phyloP scores from a whole-genome alignment of 1,284 basidiomycete species.

The Coniferiporia weirii region DNA sequence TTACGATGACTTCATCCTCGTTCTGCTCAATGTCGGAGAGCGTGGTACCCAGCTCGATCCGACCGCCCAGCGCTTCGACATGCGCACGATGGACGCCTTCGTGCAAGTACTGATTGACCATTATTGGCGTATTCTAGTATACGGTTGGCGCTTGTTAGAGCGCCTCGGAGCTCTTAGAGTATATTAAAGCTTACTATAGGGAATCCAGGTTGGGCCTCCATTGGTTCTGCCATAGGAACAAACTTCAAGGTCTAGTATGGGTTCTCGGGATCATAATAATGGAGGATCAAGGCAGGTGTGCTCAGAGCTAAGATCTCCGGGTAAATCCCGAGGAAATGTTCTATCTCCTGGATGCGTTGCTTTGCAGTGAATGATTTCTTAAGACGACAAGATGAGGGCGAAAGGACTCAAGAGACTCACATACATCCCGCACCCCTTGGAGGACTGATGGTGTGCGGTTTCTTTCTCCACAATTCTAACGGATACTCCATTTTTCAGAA shows the following conservation, averaged over 20 bases:
- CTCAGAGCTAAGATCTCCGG: background rate
- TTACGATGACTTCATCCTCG: constrained; percentile 11
- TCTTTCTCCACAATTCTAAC: constrained; percentile 18
- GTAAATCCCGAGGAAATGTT: constrained; percentile 12
- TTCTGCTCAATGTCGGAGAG: constrained; percentile 4
- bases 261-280: constrained; percentile 6
- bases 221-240: background rate
- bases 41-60: constrained; percentile 11
- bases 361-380: background rate
- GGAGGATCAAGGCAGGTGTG: background rate
- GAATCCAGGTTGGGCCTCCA: constrained; percentile 7
- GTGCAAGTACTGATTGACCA: constrained; percentile 11
- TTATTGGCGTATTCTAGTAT: background rate
- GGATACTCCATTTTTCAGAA: constrained; percentile 15
- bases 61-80: constrained; percentile 11
- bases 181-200: constrained; percentile 11
- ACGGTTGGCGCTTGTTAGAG: background rate
- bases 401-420: background rate
- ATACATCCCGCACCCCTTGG: constrained; percentile 5
- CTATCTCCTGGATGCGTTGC: constrained; percentile 17
- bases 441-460: background rate
- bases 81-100: constrained; percentile 14
- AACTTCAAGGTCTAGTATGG: background rate
- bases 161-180: background rate
- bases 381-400: background rate